Base-by-base conservation (phyloP, 805 yeast species). In the Schwanniomyces sp. region DNA sequence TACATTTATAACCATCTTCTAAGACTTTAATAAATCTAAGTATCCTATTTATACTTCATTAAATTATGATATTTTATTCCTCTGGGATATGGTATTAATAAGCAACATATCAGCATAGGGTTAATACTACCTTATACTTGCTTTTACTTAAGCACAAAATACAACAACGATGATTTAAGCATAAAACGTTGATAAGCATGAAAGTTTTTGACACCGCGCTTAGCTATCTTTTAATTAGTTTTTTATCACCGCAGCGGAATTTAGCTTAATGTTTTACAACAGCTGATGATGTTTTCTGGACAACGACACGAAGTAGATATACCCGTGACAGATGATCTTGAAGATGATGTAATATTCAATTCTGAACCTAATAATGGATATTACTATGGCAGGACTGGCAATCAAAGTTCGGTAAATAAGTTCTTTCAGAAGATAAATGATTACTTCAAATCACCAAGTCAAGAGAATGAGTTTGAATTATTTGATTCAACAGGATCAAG, bases 321-420 rank as follows among this genome's bases (percentile, higher is more conserved):
- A 3, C 87, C 86, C 0, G 69, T 82, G 4, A 78, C 83, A 0
- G 75, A 82, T 53, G 75, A 69, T 21, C 55, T 56, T 4, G 75
- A 63, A 12, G 78, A 72, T 45, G 73, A 69, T 46, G 48, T 63
- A 16, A 39, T 67, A 3, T 60, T 61, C 48, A 49, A 50, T 6
- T 61, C 65, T 21, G 58, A 49, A 16, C 46, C 41, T 10, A 40
- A 21, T 10, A 58, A 64, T 39, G 46, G 48, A 3, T 39, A 62
- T 41, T 70, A 65, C 52, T 64, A 56, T 46, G 67, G 62, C 37
- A 34, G 48, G 25, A 41, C 40, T 16, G 34, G 41, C 7, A 26
- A 34, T 21, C 9, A 34, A 16, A 38, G 38, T 17, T 28, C 14
- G 25, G 5, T 27, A 12, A 18, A 26, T 10, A 8, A 18, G 9